A percentile compares a stretch with the other conserved stretches of the same genome.
phyloP scores from a whole-genome alignment of 495 filamentous ascomycete species.

The Apiosordaria backusii region DNA sequence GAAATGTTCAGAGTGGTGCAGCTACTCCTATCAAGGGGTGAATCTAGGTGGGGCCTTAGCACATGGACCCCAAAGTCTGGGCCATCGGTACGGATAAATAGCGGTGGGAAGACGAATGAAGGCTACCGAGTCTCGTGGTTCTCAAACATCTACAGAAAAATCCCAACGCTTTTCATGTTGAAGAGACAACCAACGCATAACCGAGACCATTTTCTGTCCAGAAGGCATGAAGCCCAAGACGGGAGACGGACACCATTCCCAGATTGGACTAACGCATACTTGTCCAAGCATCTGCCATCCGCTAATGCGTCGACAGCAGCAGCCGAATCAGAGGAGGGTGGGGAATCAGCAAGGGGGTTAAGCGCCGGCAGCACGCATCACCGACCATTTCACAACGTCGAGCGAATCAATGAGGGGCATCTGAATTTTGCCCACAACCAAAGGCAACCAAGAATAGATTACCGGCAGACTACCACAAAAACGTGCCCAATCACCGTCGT shows the following conservation, averaged over 20 bases:
- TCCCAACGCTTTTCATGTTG: not conserved
- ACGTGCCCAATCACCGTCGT: conserved; percentile 24
- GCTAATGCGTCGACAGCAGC: conserved; percentile 23
- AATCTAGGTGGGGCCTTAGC: not conserved
- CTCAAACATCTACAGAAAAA: not conserved
- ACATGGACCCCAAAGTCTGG: not conserved
- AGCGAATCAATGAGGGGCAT: conserved; percentile 24
- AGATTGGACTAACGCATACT: not conserved
- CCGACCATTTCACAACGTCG: conserved; percentile 20
- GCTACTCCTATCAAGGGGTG: not conserved
- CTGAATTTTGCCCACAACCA: conserved; percentile 19
- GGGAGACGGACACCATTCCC: not conserved
- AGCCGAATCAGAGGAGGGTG: conserved; percentile 31
- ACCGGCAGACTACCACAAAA: conserved; percentile 20
- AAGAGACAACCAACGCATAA: not conserved
- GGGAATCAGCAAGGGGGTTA: conserved; percentile 27
- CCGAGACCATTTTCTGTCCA: not conserved
- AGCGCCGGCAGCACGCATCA: conserved; percentile 37
- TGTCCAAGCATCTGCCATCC: conserved; percentile 8
- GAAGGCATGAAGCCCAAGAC: not conserved
- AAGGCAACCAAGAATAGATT: conserved; percentile 37
- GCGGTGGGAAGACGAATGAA: not conserved
- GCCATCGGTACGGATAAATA: not conserved
- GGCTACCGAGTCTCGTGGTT: too few species aligned
- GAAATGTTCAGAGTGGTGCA: not conserved